Evolutionary conservation across 73 alveolate genomes (phyloP).

Genomic region (Paramecium primaurelia): DNA sequence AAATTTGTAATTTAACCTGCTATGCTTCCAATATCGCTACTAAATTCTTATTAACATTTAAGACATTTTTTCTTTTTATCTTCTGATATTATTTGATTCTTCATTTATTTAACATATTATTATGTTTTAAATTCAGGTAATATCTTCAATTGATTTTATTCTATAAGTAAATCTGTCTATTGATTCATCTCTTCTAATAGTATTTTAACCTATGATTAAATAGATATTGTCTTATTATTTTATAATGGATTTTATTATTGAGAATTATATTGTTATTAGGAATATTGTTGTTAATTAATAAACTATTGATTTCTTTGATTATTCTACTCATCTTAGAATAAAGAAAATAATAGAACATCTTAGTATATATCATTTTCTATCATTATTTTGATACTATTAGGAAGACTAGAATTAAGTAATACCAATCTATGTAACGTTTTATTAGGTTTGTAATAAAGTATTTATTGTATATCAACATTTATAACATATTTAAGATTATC

Average conservation of each 20-base stretch:
- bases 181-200: background rate
- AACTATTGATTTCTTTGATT: background rate
- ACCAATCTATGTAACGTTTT: background rate
- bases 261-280: background rate
- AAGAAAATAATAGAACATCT: background rate
- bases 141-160: background rate
- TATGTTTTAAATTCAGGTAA: background rate
- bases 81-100: background rate
- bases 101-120: background rate
- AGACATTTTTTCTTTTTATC: background rate
- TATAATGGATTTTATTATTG: background rate
- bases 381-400: background rate
- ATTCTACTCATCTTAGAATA: background rate
- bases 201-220: background rate
- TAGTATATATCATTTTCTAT: background rate
- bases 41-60: background rate
- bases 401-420: background rate
- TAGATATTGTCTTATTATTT: background rate
- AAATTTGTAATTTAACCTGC: slow-evolving; percentile 1
- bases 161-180: background rate
- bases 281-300: background rate
- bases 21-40: background rate
- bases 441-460: slow-evolving; percentile 17
- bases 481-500: slow-evolving; percentile 14
- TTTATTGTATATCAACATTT: slow-evolving; percentile 2